Conservation (phyloP, 1,284 basidiomycete species). For the Inonotus hispidus region DNA sequence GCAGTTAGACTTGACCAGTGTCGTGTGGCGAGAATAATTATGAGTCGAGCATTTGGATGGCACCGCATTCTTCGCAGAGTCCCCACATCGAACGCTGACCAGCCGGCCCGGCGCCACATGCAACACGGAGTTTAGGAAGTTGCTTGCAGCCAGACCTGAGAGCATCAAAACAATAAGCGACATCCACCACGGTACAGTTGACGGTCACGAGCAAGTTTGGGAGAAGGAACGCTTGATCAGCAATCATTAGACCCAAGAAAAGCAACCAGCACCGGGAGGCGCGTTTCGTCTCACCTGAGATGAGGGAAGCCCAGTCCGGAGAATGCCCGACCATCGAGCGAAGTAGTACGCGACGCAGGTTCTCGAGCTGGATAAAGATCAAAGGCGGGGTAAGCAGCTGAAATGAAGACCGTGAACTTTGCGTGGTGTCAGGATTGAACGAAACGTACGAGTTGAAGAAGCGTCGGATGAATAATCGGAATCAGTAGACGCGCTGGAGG, state of each 20-base stretch:
- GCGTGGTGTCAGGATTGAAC: constrained; percentile 12
- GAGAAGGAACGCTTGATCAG: constrained; percentile 22
- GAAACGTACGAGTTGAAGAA: constrained; percentile 33
- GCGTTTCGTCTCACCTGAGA: constrained; percentile 52
- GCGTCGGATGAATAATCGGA: constrained; percentile 35
- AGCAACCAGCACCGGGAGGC: constrained; percentile 1
- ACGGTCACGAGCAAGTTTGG: constrained; percentile 6
- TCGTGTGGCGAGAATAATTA: constrained; percentile 33
- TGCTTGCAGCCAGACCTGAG: constrained; percentile 62
- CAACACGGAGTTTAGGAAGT: constrained; percentile 70
- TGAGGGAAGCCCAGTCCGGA: constrained; percentile 45
- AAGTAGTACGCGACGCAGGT: constrained; percentile 30
- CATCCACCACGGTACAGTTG: constrained; percentile 5
- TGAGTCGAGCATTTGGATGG: constrained; percentile 79
- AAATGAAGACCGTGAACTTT: constrained; percentile 20
- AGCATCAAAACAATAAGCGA: constrained; percentile 10
- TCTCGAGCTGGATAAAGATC: constrained; percentile 54
- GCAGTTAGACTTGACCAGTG: background rate
- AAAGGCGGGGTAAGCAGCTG: constrained; percentile 59
- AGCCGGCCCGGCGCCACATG: constrained; percentile 53
- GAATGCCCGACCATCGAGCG: constrained; percentile 56
- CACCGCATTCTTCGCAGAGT: constrained; percentile 80
- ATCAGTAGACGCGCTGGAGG: constrained; percentile 60
- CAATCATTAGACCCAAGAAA: constrained; percentile 7
- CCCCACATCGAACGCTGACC: constrained; percentile 78